A percentile compares a stretch with the other conserved stretches of the same genome.
phyloP scores from a whole-genome alignment of 306 rosid genomes.

The Dryas drummondii region DNA sequence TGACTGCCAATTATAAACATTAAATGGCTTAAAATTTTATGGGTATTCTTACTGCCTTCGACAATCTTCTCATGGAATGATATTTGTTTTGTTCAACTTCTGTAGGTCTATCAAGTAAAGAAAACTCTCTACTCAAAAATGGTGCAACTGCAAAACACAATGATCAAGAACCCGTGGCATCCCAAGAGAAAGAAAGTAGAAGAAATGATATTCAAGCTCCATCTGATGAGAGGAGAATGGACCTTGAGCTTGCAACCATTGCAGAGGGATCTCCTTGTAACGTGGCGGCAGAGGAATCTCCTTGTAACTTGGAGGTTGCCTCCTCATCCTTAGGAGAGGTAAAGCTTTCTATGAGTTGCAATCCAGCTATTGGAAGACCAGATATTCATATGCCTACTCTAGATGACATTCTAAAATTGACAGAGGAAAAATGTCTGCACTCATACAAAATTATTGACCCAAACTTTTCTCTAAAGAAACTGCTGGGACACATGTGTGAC shows the following conservation, averaged over 20 bases:
- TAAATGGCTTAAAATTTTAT: background rate
- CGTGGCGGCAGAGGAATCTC: conserved; percentile 41
- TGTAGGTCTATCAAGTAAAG: conserved; percentile 47
- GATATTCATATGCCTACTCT: conserved; percentile 54
- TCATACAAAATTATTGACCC: conserved; percentile 61
- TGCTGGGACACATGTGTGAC: conserved; percentile 64
- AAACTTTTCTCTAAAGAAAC: conserved; percentile 59
- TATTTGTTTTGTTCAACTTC: conserved; percentile 13
- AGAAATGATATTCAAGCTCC: conserved; percentile 32
- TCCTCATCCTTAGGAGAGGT: conserved; percentile 69
- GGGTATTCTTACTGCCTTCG: background rate
- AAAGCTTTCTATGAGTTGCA: conserved; percentile 63
- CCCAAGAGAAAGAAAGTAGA: conserved; percentile 35
- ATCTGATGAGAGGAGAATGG: conserved; percentile 33
- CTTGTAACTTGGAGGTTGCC: conserved; percentile 52
- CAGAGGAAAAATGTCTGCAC: conserved; percentile 74
- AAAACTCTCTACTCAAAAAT: conserved; percentile 29
- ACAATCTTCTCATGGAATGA: background rate
- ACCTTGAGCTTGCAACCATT: conserved; percentile 32
- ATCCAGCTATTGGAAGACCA: conserved; percentile 46
- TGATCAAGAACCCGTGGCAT: conserved; percentile 34
- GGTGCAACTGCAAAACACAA: conserved; percentile 34
- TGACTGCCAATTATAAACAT: background rate
- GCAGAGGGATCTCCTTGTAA: conserved; percentile 35
- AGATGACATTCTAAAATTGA: conserved; percentile 54